Evolutionary conservation across 345 rosid species (phyloP).

Genomic region (Salix udensis): DNA sequence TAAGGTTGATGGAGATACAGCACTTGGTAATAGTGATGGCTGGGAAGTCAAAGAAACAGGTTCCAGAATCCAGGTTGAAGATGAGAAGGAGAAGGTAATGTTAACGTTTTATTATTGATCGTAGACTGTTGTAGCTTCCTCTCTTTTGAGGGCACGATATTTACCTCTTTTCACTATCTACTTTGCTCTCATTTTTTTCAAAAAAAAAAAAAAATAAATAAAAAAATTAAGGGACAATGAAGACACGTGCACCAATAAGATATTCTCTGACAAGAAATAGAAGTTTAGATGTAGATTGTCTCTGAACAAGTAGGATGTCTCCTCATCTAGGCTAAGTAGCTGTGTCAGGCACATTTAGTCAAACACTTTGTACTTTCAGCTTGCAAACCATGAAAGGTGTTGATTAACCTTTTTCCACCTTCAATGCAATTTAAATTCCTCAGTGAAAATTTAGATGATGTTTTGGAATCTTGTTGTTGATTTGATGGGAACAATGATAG

Average conservation of each 20-base stretch:
- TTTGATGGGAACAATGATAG: background rate
- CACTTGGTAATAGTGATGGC: constrained; percentile 32
- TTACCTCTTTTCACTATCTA: background rate
- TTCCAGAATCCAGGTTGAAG: constrained; percentile 9
- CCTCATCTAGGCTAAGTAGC: background rate
- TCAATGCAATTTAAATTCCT: background rate
- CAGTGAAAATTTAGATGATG: background rate
- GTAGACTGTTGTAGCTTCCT: background rate
- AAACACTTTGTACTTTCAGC: background rate
- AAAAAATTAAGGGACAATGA: background rate
- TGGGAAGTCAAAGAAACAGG: constrained; percentile 50
- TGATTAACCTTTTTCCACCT: background rate
- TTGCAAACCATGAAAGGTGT: background rate
- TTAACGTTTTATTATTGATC: background rate
- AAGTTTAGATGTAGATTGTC: background rate
- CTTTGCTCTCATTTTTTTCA: background rate
- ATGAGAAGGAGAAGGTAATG: constrained; percentile 8
- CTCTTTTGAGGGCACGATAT: background rate
- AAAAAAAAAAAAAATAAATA: too few species aligned
- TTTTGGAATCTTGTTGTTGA: background rate
- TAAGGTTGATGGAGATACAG: constrained; percentile 11
- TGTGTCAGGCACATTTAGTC: background rate
- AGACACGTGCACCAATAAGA: background rate
- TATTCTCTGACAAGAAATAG: background rate
- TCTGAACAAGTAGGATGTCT: background rate